Base-by-base conservation (phyloP, 1,284 basidiomycete genomes). In the Hypsizygus ulmarius region DNA sequence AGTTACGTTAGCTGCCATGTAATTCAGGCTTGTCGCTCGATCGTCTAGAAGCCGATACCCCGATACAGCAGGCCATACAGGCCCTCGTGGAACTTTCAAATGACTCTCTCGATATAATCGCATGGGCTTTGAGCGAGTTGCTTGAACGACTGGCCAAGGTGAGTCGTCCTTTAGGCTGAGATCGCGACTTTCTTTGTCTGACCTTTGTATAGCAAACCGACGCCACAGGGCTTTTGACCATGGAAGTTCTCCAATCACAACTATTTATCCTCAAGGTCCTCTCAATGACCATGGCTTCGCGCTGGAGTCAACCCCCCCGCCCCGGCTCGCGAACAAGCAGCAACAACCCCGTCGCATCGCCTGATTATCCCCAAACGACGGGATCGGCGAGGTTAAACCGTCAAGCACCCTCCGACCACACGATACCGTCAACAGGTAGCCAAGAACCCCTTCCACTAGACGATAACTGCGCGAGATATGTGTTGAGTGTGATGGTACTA, bases 201-300 rank as follows among this genome's bases (percentile, higher is more conserved):
- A 10, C 49, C 14, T 30, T 37, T 28, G 32, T 52, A 55, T 53
- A 81, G 75, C 77, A 79, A 71, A 70, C 74, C 47, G 78, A 83
- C 57, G 52, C 63, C 19, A 69, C 70, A 33, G 74, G 77, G 39
- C 73, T 77, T 50, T 72, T 79, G 50, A 75, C 82, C 0, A 73
- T 89, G 18, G 86, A 91, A 53, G 78, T 87, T 43, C 77, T 96
- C 6, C 92, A 96, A 61, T 96, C 93, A 0, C 91, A 96, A 64
- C 75, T 97, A 1, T 93, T 93, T 59, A 69, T 97, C 25, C 76
- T 97, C 56, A 93, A 96, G 67, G 82, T 96, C 34, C 70, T 97
- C 14, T 80, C 87, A 29, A 77, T 79, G 62, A 82, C 80, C 52
- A 80, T 97, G 74, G 82, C 89, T 9, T 84, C 88, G 16, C 85